Conservation (phyloP, 441 rosid species). For the Geranium incanum region DNA sequence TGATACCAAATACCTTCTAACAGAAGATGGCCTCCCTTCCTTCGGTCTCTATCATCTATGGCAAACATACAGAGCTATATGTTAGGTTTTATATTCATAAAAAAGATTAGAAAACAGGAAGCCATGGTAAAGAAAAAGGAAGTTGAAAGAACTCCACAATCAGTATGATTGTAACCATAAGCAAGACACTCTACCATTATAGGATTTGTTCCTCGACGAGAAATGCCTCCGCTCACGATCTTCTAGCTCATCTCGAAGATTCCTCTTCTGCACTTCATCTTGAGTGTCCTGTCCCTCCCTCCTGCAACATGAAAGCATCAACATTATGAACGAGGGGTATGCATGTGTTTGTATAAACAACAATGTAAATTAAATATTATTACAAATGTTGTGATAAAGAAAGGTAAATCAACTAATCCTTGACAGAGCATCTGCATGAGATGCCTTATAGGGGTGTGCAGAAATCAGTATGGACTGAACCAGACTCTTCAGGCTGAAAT, state of each 20-base stretch:
- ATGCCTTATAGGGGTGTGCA: too few species aligned
- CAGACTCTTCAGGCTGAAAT: too few species aligned
- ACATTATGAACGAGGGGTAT: constrained; percentile 4
- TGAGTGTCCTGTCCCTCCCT: constrained; percentile 91
- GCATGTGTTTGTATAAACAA: too few species aligned
- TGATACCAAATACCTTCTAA: constrained; percentile 50
- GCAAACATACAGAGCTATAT: neutral
- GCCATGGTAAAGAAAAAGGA: neutral
- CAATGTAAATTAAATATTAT: too few species aligned
- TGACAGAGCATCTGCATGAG: too few species aligned
- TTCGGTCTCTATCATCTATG: constrained; percentile 82
- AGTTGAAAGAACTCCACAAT: neutral
- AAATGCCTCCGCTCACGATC: constrained; percentile 88
- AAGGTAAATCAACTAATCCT: too few species aligned
- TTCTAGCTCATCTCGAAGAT: constrained; percentile 84
- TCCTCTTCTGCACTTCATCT: constrained; percentile 73
- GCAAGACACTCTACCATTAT: constrained; percentile 35
- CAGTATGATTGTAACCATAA: neutral
- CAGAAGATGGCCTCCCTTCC: constrained; percentile 63
- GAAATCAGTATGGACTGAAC: too few species aligned
- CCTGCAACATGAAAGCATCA: constrained; percentile 33
- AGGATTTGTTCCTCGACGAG: constrained; percentile 76
- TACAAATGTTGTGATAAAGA: too few species aligned
- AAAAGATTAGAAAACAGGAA: neutral
- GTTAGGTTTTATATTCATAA: neutral